Evolutionary conservation across 2,329 filamentous ascomycete genomes (phyloP), one percentile per base, ranked within the genome.

Genomic region (Penicillium hordei): DNA sequence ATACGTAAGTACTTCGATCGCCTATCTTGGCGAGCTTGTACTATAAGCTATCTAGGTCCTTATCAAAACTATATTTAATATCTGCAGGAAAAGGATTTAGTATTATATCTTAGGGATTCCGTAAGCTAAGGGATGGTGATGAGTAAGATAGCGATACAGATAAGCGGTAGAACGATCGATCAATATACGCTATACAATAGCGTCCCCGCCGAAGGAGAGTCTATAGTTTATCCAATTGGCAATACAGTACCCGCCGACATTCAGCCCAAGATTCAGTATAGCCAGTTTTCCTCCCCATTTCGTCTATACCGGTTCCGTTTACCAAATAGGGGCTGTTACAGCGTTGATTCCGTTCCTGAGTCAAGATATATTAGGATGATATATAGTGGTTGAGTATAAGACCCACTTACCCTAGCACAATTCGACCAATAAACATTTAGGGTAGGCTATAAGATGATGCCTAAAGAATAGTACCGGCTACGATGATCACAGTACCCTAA

Each of bases 191-290:
- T 78, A 80, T 1, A 74, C 66, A 13, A 79, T 66, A 0, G 69
- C 60, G 1, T 76, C 76, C 5, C 59, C 61, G 4, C 77, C 62
- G 63, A 76, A 83, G 27, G 75, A 78, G 60, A 82, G 77, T 3
- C 79, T 79, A 55, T 75, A 82, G 4, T 74, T 82, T 7, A 82
- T 72, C 78, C 80, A 82, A 48, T 82, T 81, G 7, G 72, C 76
- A 1, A 82, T 52, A 5, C 70, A 75, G 62, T 82, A 81, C n/a
- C 80, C 81, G 23, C 75, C 74, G 51, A 81, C 79, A 58, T 79
- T 80, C 61, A 81, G 71, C 44, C 79, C 78, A 67, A 81, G 74
- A 51, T 79, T 75, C 34, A 79, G 73, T 45, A 79, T 69, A 13
- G 79, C 74, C 21, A 78, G 64, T 55, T 78, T 78, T 27, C 78